phyloP scores from a whole-genome alignment of 176 grass and related monocot genomes.

The Rhynchospora pubera region DNA sequence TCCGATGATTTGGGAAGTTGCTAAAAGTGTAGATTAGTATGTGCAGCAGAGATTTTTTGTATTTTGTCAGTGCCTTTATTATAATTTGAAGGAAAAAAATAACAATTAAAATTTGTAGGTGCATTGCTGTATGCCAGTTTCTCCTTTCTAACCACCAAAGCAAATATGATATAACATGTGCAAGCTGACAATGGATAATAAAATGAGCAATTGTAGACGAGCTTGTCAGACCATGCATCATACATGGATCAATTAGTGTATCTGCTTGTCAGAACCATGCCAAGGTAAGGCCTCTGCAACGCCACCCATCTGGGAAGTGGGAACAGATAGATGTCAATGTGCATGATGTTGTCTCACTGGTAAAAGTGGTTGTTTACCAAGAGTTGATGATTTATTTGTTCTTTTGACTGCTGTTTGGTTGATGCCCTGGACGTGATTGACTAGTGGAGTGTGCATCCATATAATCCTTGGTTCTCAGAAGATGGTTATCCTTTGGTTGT shows the following conservation, averaged over 20 bases:
- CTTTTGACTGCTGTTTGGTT: no score
- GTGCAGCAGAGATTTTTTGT: background rate
- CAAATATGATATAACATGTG: slow-evolving; percentile 26
- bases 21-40: background rate
- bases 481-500: no score
- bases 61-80: background rate
- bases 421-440: no score
- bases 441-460: no score
- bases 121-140: background rate
- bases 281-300: no score
- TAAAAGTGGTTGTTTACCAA: no score
- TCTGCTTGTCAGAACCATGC: no score
- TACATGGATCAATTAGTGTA: background rate
- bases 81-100: background rate
- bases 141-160: background rate
- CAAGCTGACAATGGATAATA: slow-evolving; percentile 11
- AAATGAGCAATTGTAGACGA: background rate
- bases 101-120: background rate
- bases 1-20: background rate
- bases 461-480: no score
- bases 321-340: no score
- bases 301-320: no score
- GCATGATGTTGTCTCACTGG: no score
- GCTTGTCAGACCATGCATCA: background rate
- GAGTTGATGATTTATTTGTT: no score